Conservation (phyloP, 495 filamentous ascomycete genomes). For the Glutinoglossum americanum region DNA sequence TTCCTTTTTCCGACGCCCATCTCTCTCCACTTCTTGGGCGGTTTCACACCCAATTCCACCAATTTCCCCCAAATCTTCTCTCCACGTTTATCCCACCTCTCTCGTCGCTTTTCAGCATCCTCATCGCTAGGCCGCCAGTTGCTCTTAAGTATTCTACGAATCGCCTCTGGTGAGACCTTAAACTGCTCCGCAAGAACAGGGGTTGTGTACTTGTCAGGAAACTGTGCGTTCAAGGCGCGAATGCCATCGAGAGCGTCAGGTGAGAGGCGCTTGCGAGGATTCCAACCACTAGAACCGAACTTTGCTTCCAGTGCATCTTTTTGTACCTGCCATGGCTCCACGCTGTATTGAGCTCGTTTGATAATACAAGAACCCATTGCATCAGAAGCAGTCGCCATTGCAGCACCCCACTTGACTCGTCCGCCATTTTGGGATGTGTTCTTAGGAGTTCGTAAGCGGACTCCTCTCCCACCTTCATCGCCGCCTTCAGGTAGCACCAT, state of each 20-base stretch:
- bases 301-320: conserved; percentile 48
- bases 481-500: conserved; percentile 8
- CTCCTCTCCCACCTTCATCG: neutral
- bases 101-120: conserved; percentile 35
- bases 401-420: neutral
- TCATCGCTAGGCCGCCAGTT: conserved; percentile 55
- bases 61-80: conserved; percentile 53
- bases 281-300: conserved; percentile 52
- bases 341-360: conserved; percentile 3
- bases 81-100: conserved; percentile 61
- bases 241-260: conserved; percentile 81
- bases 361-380: neutral
- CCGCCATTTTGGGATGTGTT: neutral
- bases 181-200: conserved; percentile 55
- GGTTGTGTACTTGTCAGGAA: conserved; percentile 57
- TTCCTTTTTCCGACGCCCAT: conserved; percentile 36
- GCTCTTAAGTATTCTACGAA: conserved; percentile 64
- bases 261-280: conserved; percentile 64
- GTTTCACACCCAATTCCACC: conserved; percentile 45
- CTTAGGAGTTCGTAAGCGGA: neutral
- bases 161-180: conserved; percentile 63
- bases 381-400: neutral
- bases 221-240: conserved; percentile 48
- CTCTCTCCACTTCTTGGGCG: conserved; percentile 42
- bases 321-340: conserved; percentile 45